Percentiles rank a stretch among this genome's conserved stretches.
Conservation (phyloP, 2,329 filamentous ascomycete species). For the Fusarium pseudocircinatum region DNA sequence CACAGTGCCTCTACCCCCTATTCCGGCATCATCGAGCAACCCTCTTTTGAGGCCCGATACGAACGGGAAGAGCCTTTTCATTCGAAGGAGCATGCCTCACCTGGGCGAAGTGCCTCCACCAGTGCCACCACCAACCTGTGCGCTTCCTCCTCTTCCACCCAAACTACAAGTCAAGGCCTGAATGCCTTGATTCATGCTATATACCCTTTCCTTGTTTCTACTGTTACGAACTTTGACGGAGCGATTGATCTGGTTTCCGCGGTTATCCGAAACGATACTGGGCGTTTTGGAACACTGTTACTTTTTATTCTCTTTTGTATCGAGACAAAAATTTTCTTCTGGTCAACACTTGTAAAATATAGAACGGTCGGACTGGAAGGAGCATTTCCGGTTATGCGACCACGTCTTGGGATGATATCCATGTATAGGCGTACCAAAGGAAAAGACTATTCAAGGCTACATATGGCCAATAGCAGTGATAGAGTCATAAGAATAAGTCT, state of each 20-base stretch:
- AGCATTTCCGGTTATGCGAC: slow-evolving; percentile 32
- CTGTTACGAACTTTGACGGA: slow-evolving; percentile 32
- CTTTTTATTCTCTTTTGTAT: slow-evolving; percentile 17
- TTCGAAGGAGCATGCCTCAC: slow-evolving; percentile 62
- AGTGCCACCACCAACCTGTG: slow-evolving; percentile 63
- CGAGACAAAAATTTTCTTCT: background rate
- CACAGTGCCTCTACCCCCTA: slow-evolving; percentile 45
- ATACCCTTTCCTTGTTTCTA: slow-evolving; percentile 18
- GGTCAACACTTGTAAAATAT: slow-evolving; percentile 30
- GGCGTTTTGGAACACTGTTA: slow-evolving; percentile 21
- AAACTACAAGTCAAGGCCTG: slow-evolving; percentile 36
- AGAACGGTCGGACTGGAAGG: slow-evolving; percentile 23
- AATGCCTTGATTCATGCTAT: background rate
- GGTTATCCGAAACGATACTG: slow-evolving; percentile 23
- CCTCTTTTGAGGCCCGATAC: slow-evolving; percentile 34
- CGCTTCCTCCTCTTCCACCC: slow-evolving; percentile 62
- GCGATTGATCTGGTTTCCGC: slow-evolving; percentile 25
- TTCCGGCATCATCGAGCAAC: slow-evolving; percentile 42
- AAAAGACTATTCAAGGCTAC: background rate
- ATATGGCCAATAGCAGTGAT: background rate
- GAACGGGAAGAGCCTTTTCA: slow-evolving; percentile 41
- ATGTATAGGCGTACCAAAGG: slow-evolving; percentile 32
- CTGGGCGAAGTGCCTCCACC: slow-evolving; percentile 62
- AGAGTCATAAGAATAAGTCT: background rate
- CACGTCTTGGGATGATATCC: slow-evolving; percentile 36